Percentiles rank a stretch among this genome's conserved stretches.
Evolutionary conservation across 2,329 filamentous ascomycete genomes (phyloP).

Genomic region (Allantophomopsis cytisporea): DNA sequence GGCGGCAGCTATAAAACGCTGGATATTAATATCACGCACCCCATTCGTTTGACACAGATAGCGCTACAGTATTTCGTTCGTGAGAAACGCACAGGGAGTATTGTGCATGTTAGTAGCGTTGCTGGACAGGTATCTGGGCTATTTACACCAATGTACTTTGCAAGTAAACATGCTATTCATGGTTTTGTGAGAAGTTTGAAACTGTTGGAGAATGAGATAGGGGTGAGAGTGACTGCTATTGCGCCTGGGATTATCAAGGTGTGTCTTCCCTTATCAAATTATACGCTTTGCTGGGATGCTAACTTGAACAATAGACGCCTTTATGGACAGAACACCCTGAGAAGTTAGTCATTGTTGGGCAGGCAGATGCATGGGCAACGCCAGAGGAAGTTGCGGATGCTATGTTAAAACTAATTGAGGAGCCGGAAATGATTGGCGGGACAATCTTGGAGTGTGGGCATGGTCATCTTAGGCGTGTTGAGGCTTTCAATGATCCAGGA

Average conservation of each 20-base stretch:
- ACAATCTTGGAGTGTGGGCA: slow-evolving; percentile 27
- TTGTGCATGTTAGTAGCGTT: slow-evolving; percentile 33
- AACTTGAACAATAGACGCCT: slow-evolving; percentile 19
- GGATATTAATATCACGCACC: slow-evolving; percentile 37
- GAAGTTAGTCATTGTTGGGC: slow-evolving; percentile 22
- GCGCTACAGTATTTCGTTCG: slow-evolving; percentile 32
- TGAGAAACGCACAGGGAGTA: slow-evolving; percentile 12
- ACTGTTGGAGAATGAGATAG: slow-evolving; percentile 20
- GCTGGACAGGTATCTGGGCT: slow-evolving; percentile 25
- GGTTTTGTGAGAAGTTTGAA: slow-evolving; percentile 29
- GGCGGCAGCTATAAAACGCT: slow-evolving; percentile 27
- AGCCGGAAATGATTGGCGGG: slow-evolving; percentile 21
- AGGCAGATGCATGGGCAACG: slow-evolving; percentile 23
- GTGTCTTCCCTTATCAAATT: background rate
- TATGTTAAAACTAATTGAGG: slow-evolving; percentile 26
- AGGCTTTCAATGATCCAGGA: slow-evolving; percentile 23
- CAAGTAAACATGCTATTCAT: slow-evolving; percentile 32
- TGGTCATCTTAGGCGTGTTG: slow-evolving; percentile 18
- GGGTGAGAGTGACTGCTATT: slow-evolving; percentile 27
- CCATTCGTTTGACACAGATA: slow-evolving; percentile 34
- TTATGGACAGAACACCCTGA: slow-evolving; percentile 30
- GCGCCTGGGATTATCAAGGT: slow-evolving; percentile 25
- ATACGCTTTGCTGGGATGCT: background rate
- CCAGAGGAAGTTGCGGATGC: slow-evolving; percentile 27
- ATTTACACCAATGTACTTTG: slow-evolving; percentile 28